Evolutionary conservation across 139 green algal species (phyloP), one percentile per base, ranked within the genome.

Genomic region (Chlorella vulgaris): DNA sequence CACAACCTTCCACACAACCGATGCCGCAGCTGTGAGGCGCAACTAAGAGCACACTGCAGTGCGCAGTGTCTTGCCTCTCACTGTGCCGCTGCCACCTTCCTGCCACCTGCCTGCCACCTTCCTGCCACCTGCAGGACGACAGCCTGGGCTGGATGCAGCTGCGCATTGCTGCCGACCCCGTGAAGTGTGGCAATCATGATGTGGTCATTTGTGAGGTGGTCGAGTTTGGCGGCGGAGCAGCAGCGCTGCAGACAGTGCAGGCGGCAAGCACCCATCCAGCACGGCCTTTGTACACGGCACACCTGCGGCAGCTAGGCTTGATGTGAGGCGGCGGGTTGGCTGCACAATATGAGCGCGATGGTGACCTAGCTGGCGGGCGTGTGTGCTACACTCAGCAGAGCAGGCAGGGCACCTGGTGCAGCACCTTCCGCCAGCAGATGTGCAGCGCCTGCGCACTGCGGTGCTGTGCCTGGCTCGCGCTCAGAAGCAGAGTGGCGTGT

Each of bases 161-260:
- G 53, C 53, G 82, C 40, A 80, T 86, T 6, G 53, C 82, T n/a
- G 81, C 83, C 0, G 84, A 90, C 19, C 78, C 78, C 0, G 63
- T 76, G 21, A 53, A 70, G 28, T 47, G 60, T 3, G 66, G 89
- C 0, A 88, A 93, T 47, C 89, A 93, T 67, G 89, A 93, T 19
- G 88, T 93, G 2, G 88, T 90, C 10, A 66, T 92, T 15, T 92
- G 86, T 39, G 78, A 84, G 10, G 88, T 93, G 4, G 70, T 77
- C 2, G 31, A 43, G 26, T 93, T n/a, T n/a, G n/a, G n/a, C n/a
- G n/a, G n/a, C n/a, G n/a, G n/a, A n/a, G n/a, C n/a, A n/a, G n/a
- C n/a, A n/a, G n/a, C n/a, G n/a, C n/a, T n/a, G n/a, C n/a, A n/a
- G 61, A 33, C 15, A 58, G 47, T 58, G 40, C 47, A 3, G 21